Conservation (phyloP, 139 green algal species). For the Picochlorum costavermella region DNA sequence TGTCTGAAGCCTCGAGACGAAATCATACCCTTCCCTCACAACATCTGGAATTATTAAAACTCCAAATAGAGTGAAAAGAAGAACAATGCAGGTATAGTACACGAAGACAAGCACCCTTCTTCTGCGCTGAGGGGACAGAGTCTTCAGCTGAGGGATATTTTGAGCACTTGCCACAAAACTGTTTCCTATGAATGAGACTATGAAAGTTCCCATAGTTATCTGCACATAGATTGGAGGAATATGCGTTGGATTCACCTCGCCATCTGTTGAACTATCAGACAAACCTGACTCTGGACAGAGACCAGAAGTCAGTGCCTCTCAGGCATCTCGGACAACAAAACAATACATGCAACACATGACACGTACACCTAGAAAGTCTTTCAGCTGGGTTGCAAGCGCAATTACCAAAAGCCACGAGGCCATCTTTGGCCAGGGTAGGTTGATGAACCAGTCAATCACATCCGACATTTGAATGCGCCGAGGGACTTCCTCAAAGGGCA, state of each 20-base stretch:
- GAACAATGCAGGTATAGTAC: slow-evolving; percentile 74
- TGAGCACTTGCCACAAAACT: slow-evolving; percentile 49
- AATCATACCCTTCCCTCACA: slow-evolving; percentile 73
- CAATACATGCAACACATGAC: background rate
- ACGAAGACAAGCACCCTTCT: slow-evolving; percentile 57
- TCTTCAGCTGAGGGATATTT: slow-evolving; percentile 19
- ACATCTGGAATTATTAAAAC: slow-evolving; percentile 83
- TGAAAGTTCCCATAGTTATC: slow-evolving; percentile 86
- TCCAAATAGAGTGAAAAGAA: slow-evolving; percentile 63
- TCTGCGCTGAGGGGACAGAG: slow-evolving; percentile 18
- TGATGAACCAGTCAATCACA: slow-evolving; percentile 40
- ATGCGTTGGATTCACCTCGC: background rate
- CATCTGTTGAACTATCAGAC: background rate
- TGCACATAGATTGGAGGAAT: slow-evolving; percentile 21
- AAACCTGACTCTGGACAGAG: background rate
- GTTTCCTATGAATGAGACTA: slow-evolving; percentile 83
- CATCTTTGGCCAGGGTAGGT: slow-evolving; percentile 59
- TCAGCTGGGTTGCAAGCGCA: slow-evolving; percentile 51
- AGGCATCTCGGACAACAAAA: no score
- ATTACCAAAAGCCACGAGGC: slow-evolving; percentile 54
- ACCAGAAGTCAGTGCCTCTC: no score
- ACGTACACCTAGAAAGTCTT: slow-evolving; percentile 79
- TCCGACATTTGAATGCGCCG: slow-evolving; percentile 22
- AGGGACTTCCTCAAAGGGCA: background rate
- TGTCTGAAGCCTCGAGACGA: slow-evolving; percentile 74